Percentiles rank a stretch among this genome's conserved stretches.
Conservation (phyloP, 805 yeast genomes). For the Wickerhamomyces mucosus region DNA sequence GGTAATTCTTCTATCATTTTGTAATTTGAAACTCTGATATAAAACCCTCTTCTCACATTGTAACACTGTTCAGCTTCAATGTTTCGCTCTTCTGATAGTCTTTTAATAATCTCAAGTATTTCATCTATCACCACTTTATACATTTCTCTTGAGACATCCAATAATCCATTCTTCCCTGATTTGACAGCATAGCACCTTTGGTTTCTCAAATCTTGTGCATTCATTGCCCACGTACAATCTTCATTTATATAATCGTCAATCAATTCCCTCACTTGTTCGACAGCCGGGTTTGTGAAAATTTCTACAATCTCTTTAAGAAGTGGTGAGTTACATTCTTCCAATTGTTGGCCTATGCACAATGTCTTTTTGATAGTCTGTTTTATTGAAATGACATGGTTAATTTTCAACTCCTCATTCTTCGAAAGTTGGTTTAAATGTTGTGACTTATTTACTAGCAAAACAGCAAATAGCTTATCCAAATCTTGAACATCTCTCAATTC, state of each 20-base stretch:
- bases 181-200: conserved; percentile 36
- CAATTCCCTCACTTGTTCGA: conserved; percentile 14
- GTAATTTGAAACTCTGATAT: conserved; percentile 21
- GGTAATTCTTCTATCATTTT: conserved; percentile 20
- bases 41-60: conserved; percentile 30
- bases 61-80: conserved; percentile 24
- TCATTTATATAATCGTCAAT: conserved; percentile 30
- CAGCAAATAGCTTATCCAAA: conserved; percentile 31
- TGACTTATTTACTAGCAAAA: conserved; percentile 23
- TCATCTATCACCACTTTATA: conserved; percentile 30
- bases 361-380: conserved; percentile 26
- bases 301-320: conserved; percentile 22
- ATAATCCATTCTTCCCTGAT: conserved; percentile 33
- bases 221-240: conserved; percentile 32
- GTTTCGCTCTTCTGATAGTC: conserved; percentile 13
- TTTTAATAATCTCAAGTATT: conserved; percentile 20
- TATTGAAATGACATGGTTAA: conserved; percentile 31
- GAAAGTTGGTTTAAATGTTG: no score
- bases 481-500: conserved; percentile 26
- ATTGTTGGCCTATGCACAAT: conserved; percentile 5
- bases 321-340: conserved; percentile 9
- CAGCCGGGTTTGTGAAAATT: conserved; percentile 19
- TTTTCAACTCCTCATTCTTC: conserved; percentile 24
- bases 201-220: conserved; percentile 30
- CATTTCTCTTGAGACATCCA: conserved; percentile 34